Base-by-base conservation (phyloP, 176 grass and related monocot genomes). In the Avena atlantica region DNA sequence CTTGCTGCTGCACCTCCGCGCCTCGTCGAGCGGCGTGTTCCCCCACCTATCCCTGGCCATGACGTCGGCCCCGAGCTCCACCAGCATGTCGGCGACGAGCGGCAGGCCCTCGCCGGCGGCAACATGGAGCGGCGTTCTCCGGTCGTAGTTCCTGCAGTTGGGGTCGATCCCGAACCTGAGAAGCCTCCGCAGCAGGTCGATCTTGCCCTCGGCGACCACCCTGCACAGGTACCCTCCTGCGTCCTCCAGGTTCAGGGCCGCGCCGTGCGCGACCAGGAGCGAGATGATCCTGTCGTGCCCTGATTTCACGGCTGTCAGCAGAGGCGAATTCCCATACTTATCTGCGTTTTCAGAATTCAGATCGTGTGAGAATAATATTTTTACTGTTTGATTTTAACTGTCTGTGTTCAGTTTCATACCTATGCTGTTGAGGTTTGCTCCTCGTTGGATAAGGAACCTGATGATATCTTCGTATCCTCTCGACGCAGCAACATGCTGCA, bases 21-120 rank as follows among this genome's bases (percentile, higher is more conserved):
- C 96, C 86, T 98, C 92, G 44, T 98, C 93, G 29, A 98, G 56
- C 2, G 96, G 90, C 6, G 96, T 95, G 90, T 95, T 98, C 48
- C 91, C 96, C 96, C 96, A 92, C 88, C 94, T 91, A 64, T 95
- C 94, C 29, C 80, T 83, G 11, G 89, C 90, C 36, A 14, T 84
- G 71, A 89, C 73, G 20, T 95, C 91, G 70, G 91, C 94, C 6
- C 96, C 93, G 9, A 78, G 92, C 60, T 94, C 88, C 42, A 98
- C 84, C 20, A 98, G 47, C 68, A 89, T 63, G 51, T n/a, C 44
- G 40, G 93, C 96, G 8, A 90, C 88, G 20, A 94, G 90, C 71
- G 91, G 90, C 80, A 98, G 79, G 27, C 96, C 96, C 74, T 95
- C 90, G 13, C 91, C 89, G 52, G 91, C 89, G 9, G 96, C 93